Percentiles rank a stretch among this genome's conserved stretches.
Conservation (phyloP, 805 yeast species). For the Candida endomychidarum region DNA sequence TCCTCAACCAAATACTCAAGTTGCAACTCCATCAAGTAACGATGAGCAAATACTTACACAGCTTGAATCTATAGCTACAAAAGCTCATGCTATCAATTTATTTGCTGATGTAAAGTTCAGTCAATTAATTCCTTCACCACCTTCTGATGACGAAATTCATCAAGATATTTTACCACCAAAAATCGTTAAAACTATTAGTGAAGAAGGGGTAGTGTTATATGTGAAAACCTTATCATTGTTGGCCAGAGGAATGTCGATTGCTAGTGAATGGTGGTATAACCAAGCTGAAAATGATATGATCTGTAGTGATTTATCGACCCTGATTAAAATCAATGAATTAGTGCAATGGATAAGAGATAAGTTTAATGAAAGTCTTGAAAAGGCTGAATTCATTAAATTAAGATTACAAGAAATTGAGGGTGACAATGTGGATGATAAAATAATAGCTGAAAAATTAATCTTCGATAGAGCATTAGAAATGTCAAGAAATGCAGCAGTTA, state of each 20-base stretch:
- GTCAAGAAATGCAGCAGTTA: constrained; percentile 86
- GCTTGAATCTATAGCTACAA: constrained; percentile 78
- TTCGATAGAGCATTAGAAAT: constrained; percentile 94
- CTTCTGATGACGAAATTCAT: constrained; percentile 41
- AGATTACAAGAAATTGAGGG: constrained; percentile 49
- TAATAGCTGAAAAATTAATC: constrained; percentile 78
- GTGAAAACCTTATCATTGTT: constrained; percentile 79
- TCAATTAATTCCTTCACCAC: constrained; percentile 78
- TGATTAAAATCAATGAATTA: constrained; percentile 55
- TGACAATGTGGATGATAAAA: constrained; percentile 16
- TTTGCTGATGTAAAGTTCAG: constrained; percentile 90
- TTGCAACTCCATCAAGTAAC: constrained; percentile 10
- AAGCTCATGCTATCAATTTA: constrained; percentile 83
- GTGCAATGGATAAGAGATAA: constrained; percentile 91
- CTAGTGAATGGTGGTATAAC: constrained; percentile 87
- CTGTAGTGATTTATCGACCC: constrained; percentile 19
- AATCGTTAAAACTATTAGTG: constrained; percentile 61
- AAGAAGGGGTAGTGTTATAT: constrained; percentile 84
- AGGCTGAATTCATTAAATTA: constrained; percentile 75
- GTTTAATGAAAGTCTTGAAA: constrained; percentile 85
- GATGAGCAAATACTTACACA: constrained; percentile 42
- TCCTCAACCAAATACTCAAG: constrained; percentile 10
- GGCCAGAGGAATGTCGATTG: constrained; percentile 82
- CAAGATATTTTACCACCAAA: constrained; percentile 53
- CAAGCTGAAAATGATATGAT: constrained; percentile 23